Evolutionary conservation across 768 basidiomycete species (phyloP).

Genomic region (Russula earlei): DNA sequence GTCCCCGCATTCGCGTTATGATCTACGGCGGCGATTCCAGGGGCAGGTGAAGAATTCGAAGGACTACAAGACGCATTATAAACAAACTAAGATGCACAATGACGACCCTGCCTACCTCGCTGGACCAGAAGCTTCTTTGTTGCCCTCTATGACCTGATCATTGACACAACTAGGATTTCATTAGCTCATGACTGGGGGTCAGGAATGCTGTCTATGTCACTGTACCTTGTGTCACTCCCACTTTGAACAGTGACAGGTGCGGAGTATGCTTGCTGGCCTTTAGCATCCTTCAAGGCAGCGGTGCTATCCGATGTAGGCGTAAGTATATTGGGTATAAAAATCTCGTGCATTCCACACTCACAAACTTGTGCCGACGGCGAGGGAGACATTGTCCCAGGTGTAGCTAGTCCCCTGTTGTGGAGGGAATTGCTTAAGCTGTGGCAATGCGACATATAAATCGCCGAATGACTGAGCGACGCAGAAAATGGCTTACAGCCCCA

Average conservation of each 20-base stretch:
- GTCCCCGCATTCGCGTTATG: neutral
- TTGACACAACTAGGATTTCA: constrained; percentile 10
- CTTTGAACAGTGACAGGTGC: constrained; percentile 38
- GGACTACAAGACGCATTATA: neutral
- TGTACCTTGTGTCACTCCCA: constrained; percentile 32
- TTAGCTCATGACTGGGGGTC: neutral
- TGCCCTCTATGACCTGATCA: constrained; percentile 5
- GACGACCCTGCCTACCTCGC: neutral
- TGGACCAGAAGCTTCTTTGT: neutral
- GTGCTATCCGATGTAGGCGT: constrained; percentile 32
- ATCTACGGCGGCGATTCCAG: neutral
- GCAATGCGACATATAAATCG: neutral
- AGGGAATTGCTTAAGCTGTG: constrained; percentile 47
- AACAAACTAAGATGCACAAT: neutral
- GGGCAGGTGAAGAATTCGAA: neutral
- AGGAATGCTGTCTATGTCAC: neutral
- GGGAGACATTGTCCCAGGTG: constrained; percentile 47
- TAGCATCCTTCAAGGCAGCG: constrained; percentile 47
- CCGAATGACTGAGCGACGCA: neutral
- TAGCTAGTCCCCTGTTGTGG: constrained; percentile 31
- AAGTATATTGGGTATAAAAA: neutral
- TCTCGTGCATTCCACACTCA: constrained; percentile 26
- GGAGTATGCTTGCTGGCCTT: constrained; percentile 44
- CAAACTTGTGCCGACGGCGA: constrained; percentile 38
- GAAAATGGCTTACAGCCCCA: constrained; percentile 35